Evolutionary conservation across 2,329 filamentous ascomycete species (phyloP).

Genomic region (Cercospora sojina): DNA sequence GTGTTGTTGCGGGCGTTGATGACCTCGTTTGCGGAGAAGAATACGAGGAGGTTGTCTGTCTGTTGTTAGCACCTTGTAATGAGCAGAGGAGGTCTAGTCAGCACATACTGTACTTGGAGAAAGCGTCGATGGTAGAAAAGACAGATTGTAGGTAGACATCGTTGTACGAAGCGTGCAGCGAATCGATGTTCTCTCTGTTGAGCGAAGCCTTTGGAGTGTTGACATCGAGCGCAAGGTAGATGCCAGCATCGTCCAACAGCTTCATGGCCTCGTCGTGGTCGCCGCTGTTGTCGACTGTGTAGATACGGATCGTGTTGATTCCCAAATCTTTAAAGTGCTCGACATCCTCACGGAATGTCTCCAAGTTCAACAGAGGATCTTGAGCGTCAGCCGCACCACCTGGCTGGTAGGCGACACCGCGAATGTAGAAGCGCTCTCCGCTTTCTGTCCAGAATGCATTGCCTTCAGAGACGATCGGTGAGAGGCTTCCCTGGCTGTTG

Average conservation of each 20-base stretch:
- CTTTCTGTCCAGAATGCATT: conserved; percentile 58
- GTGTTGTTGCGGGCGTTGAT: conserved; percentile 63
- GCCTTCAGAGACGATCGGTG: conserved; percentile 30
- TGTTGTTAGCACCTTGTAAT: not conserved
- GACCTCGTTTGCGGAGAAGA: conserved; percentile 78
- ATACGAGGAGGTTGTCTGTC: conserved; percentile 73
- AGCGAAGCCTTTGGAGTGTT: conserved; percentile 86
- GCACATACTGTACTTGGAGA: conserved; percentile 65
- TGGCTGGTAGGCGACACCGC: conserved; percentile 55
- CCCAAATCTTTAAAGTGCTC: conserved; percentile 77
- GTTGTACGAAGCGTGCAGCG: conserved; percentile 70
- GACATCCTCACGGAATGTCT: conserved; percentile 74
- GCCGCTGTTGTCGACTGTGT: conserved; percentile 84
- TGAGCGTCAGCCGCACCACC: conserved; percentile 61
- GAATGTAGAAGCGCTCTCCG: conserved; percentile 59
- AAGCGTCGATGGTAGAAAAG: conserved; percentile 84
- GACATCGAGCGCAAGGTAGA: conserved; percentile 88
- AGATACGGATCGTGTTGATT: conserved; percentile 86
- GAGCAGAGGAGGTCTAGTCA: conserved; percentile 42
- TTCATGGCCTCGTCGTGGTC: conserved; percentile 84
- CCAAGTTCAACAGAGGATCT: conserved; percentile 73
- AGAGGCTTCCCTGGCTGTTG: conserved; percentile 21
- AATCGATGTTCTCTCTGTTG: conserved; percentile 66
- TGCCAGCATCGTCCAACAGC: conserved; percentile 74
- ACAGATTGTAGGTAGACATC: conserved; percentile 78